Evolutionary conservation across 257 asterid species (phyloP).

Genomic region (Solanum chaucha): DNA sequence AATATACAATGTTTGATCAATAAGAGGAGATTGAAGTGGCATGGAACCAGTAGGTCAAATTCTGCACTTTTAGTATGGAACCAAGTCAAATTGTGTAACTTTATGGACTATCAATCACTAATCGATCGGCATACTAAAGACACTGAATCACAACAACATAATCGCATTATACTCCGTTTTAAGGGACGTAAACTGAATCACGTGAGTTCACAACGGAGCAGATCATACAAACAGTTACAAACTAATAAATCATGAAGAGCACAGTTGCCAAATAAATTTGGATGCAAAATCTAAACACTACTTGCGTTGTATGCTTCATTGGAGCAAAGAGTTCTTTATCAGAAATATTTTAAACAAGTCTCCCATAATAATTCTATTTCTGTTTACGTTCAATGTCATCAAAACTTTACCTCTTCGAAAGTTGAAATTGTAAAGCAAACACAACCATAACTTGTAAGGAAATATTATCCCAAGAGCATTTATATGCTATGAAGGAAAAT

Average conservation of each 20-base stretch:
- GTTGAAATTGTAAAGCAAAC: background rate
- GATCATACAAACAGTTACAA: background rate
- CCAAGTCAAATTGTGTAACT: background rate
- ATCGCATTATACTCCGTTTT: background rate
- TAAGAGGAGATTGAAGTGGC: background rate
- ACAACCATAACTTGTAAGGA: background rate
- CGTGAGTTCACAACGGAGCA: background rate
- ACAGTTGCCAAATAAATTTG: background rate
- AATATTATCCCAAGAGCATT: background rate
- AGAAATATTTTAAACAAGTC: background rate
- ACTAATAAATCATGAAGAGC: background rate
- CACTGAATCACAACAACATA: background rate
- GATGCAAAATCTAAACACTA: background rate
- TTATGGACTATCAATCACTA: background rate
- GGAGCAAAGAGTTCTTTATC: background rate
- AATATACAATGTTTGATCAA: background rate
- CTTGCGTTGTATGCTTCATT: background rate
- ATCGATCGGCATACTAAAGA: background rate
- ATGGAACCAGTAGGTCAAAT: background rate
- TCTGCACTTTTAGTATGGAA: background rate
- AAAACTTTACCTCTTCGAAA: background rate
- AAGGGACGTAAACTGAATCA: background rate
- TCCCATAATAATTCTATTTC: background rate
- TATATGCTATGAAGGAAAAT: background rate
- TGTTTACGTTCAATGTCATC: background rate